A percentile compares a stretch with the other conserved stretches of the same genome.
Conservation (phyloP, 768 basidiomycete species). For the Suillus hirtellus region DNA sequence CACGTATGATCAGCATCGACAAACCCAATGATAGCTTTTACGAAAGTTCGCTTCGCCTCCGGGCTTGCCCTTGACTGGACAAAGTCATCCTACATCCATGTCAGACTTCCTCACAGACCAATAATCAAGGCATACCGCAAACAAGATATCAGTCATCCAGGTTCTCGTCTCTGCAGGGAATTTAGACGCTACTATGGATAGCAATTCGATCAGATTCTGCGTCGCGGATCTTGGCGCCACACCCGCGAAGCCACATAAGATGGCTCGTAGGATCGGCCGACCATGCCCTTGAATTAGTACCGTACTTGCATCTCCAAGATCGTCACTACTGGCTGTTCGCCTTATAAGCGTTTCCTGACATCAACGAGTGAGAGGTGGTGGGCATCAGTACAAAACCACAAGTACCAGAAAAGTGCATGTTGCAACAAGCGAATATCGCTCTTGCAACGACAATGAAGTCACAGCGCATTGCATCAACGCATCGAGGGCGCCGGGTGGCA, state of each 20-base stretch:
- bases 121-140: conserved; percentile 45
- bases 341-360: conserved; percentile 63
- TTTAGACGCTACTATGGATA: conserved; percentile 65
- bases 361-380: not conserved
- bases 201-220: conserved; percentile 81
- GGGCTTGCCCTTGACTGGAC: conserved; percentile 67
- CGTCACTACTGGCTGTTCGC: conserved; percentile 62
- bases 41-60: conserved; percentile 78
- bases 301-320: conserved; percentile 55
- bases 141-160: conserved; percentile 77
- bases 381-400: conserved; percentile 15
- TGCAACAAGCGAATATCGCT: conserved; percentile 82
- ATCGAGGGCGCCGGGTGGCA: conserved; percentile 64
- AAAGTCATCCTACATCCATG: conserved; percentile 62
- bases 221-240: conserved; percentile 82
- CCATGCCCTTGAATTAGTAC: conserved; percentile 58
- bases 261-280: conserved; percentile 66
- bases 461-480: conserved; percentile 71
- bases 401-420: conserved; percentile 82
- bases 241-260: conserved; percentile 80
- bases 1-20: conserved; percentile 18
- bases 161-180: conserved; percentile 52
- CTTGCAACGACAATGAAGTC: conserved; percentile 67
- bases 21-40: conserved; percentile 70
- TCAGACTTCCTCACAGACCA: conserved; percentile 9